These are phyloP conservation scores for Nepenthes mirabilis DNA, from an alignment of 148 eudicot species.

Conservation along the genomic window DNA sequence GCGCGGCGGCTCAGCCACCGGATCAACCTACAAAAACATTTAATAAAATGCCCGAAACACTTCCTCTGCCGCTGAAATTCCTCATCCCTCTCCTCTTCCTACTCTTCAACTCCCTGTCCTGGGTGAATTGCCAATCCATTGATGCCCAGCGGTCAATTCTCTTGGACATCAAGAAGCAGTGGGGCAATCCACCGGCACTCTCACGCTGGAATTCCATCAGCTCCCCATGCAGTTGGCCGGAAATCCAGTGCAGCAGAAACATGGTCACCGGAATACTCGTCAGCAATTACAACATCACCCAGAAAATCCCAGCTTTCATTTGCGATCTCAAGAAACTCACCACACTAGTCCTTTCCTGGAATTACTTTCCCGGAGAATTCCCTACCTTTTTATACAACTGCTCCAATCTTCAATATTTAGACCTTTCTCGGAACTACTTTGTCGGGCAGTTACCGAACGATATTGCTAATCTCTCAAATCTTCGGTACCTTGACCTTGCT, in stretches of 20 bases:
- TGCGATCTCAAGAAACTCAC: conserved; percentile 43
- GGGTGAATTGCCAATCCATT: conserved; percentile 24
- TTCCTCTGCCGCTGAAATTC: no score
- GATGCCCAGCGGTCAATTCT: conserved; percentile 27
- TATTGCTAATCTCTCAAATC: conserved; percentile 28
- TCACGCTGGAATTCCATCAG: conserved; percentile 37
- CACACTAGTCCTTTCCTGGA: conserved; percentile 27
- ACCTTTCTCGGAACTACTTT: conserved; percentile 40
- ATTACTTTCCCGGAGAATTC: conserved; percentile 31
- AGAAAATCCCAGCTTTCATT: conserved; percentile 33
- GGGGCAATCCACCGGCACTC: conserved; percentile 29
- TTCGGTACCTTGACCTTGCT: conserved; percentile 33
- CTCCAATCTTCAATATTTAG: conserved; percentile 28
- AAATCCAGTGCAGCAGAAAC: conserved; percentile 28
- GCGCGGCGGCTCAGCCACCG: no score
- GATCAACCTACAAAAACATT: no score
- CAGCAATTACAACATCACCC: conserved; percentile 1
- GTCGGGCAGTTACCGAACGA: conserved; percentile 53
- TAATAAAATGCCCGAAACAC: no score
- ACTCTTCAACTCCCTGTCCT: no score
- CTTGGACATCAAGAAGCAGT: conserved; percentile 33
- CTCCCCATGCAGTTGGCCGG: conserved; percentile 54
- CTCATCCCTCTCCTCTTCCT: no score
- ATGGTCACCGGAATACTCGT: conserved; percentile 30
- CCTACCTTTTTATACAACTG: conserved; percentile 41